phyloP scores from a whole-genome alignment of 78 protist species.

The Emiliania huxleyi region DNA sequence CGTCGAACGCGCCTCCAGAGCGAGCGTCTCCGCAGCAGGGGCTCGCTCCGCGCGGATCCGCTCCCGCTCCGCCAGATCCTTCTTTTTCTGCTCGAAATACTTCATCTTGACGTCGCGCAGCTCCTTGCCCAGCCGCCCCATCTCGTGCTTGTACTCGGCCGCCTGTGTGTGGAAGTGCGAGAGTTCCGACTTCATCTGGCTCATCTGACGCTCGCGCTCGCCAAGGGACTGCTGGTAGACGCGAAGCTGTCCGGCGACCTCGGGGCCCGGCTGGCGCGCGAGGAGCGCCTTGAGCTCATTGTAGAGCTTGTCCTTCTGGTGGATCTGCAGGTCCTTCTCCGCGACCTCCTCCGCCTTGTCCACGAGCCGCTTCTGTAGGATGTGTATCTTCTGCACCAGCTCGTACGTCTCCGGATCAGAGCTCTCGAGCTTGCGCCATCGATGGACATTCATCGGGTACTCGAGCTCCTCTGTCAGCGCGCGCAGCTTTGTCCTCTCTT shows the following conservation, averaged over 20 bases:
- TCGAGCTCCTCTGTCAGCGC: slow-evolving; percentile 87
- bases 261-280: slow-evolving; percentile 84
- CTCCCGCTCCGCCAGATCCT: slow-evolving; percentile 6
- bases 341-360: slow-evolving; percentile 80
- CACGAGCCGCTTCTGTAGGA: slow-evolving; percentile 85
- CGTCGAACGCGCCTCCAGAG: neutral
- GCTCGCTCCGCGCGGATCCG: neutral
- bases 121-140: slow-evolving; percentile 65
- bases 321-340: slow-evolving; percentile 75
- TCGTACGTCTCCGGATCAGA: slow-evolving; percentile 45
- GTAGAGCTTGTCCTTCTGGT: slow-evolving; percentile 80
- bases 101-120: slow-evolving; percentile 53
- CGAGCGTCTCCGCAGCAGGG: neutral
- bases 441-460: slow-evolving; percentile 87
- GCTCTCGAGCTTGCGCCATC: slow-evolving; percentile 59
- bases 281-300: slow-evolving; percentile 80
- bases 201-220: slow-evolving; percentile 57
- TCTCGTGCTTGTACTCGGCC: slow-evolving; percentile 46
- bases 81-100: slow-evolving; percentile 53
- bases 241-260: slow-evolving; percentile 73
- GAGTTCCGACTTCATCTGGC: slow-evolving; percentile 71
- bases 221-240: slow-evolving; percentile 45
- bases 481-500: slow-evolving; percentile 71
- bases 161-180: slow-evolving; percentile 44
- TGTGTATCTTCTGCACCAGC: slow-evolving; percentile 83